A percentile compares a stretch with the other conserved stretches of the same genome.
Conservation (phyloP, 345 rosid genomes). For the Excoecaria cochinchinensis region DNA sequence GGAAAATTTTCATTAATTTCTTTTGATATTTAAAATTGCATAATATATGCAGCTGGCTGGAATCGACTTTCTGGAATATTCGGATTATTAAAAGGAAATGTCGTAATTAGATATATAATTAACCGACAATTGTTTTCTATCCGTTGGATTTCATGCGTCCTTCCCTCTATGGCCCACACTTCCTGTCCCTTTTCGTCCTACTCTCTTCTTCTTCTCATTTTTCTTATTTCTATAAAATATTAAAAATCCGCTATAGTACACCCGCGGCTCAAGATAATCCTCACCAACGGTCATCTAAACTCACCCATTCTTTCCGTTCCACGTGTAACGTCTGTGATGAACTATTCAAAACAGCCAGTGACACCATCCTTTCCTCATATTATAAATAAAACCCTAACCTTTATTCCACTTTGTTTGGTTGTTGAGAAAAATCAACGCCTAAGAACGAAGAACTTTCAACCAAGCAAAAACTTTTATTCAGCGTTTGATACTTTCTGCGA, state of each 20-base stretch:
- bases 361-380: constrained; percentile 3
- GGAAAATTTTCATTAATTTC: no score
- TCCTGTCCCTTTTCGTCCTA: no score
- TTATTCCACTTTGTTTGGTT: background rate
- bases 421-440: background rate
- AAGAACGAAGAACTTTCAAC: constrained; percentile 11
- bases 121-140: background rate
- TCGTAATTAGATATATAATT: background rate
- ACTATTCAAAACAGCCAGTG: constrained; percentile 23
- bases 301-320: constrained; percentile 21
- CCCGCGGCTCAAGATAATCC: background rate
- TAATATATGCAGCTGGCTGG: no score
- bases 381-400: constrained; percentile 6
- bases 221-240: background rate
- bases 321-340: constrained; percentile 34
- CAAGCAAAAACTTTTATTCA: constrained; percentile 4
- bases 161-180: background rate
- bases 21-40: no score
- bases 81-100: background rate
- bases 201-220: background rate
- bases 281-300: background rate
- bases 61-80: no score
- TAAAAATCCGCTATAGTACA: background rate
- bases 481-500: constrained; percentile 23
- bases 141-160: constrained; percentile 5